phyloP scores from a whole-genome alignment of 805 yeast genomes.

The Metschnikowia proteae region DNA sequence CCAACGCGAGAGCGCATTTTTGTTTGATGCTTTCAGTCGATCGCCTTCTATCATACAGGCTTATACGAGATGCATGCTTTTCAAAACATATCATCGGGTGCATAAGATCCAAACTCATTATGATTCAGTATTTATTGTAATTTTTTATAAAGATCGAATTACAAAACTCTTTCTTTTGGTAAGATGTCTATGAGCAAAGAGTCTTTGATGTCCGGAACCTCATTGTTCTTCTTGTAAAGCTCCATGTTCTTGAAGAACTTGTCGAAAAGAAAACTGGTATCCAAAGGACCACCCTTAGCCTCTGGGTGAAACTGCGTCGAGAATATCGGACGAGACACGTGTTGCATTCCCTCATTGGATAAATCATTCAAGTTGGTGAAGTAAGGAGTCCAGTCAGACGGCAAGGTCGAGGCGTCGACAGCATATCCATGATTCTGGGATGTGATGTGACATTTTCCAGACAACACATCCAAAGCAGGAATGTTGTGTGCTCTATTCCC shows the following conservation, averaged over 20 bases:
- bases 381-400: slow-evolving; percentile 68
- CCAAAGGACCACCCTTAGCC: slow-evolving; percentile 98
- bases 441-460: slow-evolving; percentile 95
- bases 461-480: slow-evolving; percentile 84
- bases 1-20: slow-evolving; percentile 4
- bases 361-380: slow-evolving; percentile 92
- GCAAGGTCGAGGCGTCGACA: slow-evolving; percentile 77
- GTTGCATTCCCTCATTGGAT: slow-evolving; percentile 97
- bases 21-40: slow-evolving; percentile 2
- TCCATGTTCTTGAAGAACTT: slow-evolving; percentile 73
- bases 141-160: slow-evolving; percentile 5
- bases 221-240: slow-evolving; percentile 41
- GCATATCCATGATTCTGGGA: slow-evolving; percentile 99
- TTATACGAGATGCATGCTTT: not conserved
- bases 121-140: not conserved
- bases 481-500: slow-evolving; percentile 99
- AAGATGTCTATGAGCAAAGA: slow-evolving; percentile 57
- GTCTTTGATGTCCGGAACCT: slow-evolving; percentile 41
- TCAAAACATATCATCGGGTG: not conserved
- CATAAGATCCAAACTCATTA: not conserved
- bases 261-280: slow-evolving; percentile 87
- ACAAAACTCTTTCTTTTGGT: slow-evolving; percentile 61
- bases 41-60: not conserved
- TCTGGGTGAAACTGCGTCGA: slow-evolving; percentile 99
- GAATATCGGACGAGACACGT: slow-evolving; percentile 80